A percentile compares a stretch with the other conserved stretches of the same genome.
Evolutionary conservation across 208 protist genomes (phyloP).

Genomic region (Blechomonas ayalai): DNA sequence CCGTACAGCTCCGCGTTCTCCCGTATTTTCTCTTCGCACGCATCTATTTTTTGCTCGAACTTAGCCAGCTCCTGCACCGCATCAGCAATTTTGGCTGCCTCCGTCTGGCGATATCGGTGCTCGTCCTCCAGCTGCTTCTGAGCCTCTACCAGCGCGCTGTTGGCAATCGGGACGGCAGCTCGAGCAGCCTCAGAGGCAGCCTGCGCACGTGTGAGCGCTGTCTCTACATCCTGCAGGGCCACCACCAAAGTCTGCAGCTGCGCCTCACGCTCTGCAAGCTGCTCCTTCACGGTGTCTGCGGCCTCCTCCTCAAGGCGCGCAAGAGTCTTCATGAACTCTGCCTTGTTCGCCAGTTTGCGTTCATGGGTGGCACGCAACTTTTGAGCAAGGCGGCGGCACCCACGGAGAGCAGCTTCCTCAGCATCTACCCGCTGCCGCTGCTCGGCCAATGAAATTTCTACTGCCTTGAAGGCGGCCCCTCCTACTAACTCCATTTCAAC

Average conservation of each 20-base stretch:
- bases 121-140: slow-evolving; percentile 76
- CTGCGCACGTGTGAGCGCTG: slow-evolving; percentile 45
- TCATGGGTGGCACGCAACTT: slow-evolving; percentile 69
- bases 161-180: slow-evolving; percentile 42
- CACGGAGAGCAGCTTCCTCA: slow-evolving; percentile 62
- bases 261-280: slow-evolving; percentile 33
- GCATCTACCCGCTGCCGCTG: slow-evolving; percentile 62
- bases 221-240: slow-evolving; percentile 51
- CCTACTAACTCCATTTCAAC: slow-evolving; percentile 64
- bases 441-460: slow-evolving; percentile 40
- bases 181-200: slow-evolving; percentile 36
- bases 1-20: slow-evolving; percentile 87
- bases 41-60: slow-evolving; percentile 85
- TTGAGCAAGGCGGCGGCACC: slow-evolving; percentile 52
- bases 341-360: slow-evolving; percentile 44
- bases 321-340: slow-evolving; percentile 54
- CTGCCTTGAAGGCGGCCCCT: slow-evolving; percentile 55
- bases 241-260: slow-evolving; percentile 35
- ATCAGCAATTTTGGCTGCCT: slow-evolving; percentile 70
- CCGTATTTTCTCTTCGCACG: slow-evolving; percentile 77
- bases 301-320: slow-evolving; percentile 48
- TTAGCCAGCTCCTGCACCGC: slow-evolving; percentile 75
- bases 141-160: slow-evolving; percentile 55
- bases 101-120: slow-evolving; percentile 70
- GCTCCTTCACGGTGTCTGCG: slow-evolving; percentile 41